Evolutionary conservation across 768 basidiomycete genomes (phyloP), one percentile per base, ranked within the genome.

Genomic region (Udeniomyces megalosporus): DNA sequence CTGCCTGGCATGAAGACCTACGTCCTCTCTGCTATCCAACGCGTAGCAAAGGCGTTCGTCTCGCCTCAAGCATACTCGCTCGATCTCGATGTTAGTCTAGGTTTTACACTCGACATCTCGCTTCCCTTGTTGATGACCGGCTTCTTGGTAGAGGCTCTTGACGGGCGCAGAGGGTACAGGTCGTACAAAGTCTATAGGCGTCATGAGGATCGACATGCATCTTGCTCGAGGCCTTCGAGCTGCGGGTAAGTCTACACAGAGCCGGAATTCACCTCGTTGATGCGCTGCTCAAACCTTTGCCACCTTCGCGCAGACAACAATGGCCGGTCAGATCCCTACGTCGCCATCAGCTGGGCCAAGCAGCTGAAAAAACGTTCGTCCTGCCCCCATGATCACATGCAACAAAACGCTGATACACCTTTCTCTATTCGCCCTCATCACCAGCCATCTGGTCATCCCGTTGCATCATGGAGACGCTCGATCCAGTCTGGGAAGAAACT

Each of bases 401-500:
- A n/a, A n/a, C n/a, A n/a, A n/a, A n/a, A n/a, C n/a, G 17, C 38
- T 42, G 8, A 42, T 42, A 42, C 38, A 42, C 38, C 8, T 42
- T 8, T 42, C 38, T 42, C n/a, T n/a, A n/a, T n/a, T 42, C 17
- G 38, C 38, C 8, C 38, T 42, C 38, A 17, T 42, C 38, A 17
- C 17, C 17, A 42, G 38, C 74, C 2, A 38, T 73, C 6, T 75
- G 69, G 67, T 69, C 67, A 26, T 72, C 73, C 2, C 56, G 74
- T n/a, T 72, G 73, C 2, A 69, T 75, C 42, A 65, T 70, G 54
- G 65, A 70, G 29, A 69, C 67, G 11, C 68, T 68, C 24, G 64
- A 71, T 52, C 74, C 74, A 1, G 35, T 67, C 2, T 75, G 74
- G 74, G 73, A 74, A 35, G 74, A 75, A 61, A 66, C 70, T 22